Evolutionary conservation across 805 yeast genomes (phyloP), one percentile per base, ranked within the genome.

Genomic region (Saitoella complicata): DNA sequence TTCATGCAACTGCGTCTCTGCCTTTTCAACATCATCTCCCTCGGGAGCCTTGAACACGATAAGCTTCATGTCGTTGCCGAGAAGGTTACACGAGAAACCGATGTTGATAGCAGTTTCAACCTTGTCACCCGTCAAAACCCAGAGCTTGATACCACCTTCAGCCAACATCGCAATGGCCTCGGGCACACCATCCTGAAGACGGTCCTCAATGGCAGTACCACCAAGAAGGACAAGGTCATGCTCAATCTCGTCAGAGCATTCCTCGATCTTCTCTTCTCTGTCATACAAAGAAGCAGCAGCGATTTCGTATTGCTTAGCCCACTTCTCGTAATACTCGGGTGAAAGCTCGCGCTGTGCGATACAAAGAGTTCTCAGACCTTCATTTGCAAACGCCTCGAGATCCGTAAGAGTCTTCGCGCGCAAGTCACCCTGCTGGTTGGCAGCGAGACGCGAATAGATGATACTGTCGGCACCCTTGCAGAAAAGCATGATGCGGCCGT

Each of bases 51-150:
- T 67, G n/a, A 82, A 69, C 29, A 78, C 76, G 39, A 80, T 64
- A 41, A 82, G 60, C 50, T 78, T 74, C 88, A 82, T 80, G 39
- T 70, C 75, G 45, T 69, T 75, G 41, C 73, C 75, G 43, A 81
- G 64, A 53, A 81, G 65, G 50, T 80, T 79, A 62, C 88, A 81
- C 10, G 84, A 76, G 56, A 78, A 81, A 1, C 88, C 91, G 59
- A 81, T 81, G 57, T 80, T 78, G 57, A 81, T 81, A 2, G 91
- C 91, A 7, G 91, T 81, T 60, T 81, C 91, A 43, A 81, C 75
- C 58, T 78, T 75, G 60, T 81, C 91, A 51, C 91, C 91, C 7
- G 91, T 81, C 32, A 81, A 66, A 44, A 81, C 87, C 91, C 91
- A 81, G 41, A 81, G 64, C 58, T 81, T 81, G 54, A 81, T 76